Evolutionary conservation across 352 stramenopile species (phyloP), one percentile per base, ranked within the genome.

Genomic region (Phytophthora gonapodyides): DNA sequence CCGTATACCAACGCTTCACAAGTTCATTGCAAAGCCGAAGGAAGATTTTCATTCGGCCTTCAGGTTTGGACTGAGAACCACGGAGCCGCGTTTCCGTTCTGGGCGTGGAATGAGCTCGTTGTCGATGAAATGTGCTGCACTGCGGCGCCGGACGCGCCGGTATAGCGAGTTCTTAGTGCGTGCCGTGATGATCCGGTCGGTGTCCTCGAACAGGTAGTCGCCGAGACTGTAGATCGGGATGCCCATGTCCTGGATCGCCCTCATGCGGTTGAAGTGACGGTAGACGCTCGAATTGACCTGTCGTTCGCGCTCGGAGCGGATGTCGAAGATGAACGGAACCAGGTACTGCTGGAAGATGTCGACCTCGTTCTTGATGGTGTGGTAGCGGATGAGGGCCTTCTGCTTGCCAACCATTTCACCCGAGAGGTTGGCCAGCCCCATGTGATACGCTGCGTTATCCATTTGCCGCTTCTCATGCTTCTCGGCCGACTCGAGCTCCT

Each of bases 331-430:
- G 33, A 89, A 91, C 5, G 78, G 80, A 41, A 87, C 75, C 13
- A 92, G 53, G 56, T 79, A 76, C 57, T 93, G 80, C 61, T 94
- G 84, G 64, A 91, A 89, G 51, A 89, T 87, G 40, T 90, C 81
- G 40, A 92, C 70, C 38, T 94, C 82, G 63, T 91, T 88, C 64
- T 89, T 87, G 31, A 92, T 65, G 2, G 78, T 84, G 40, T 86
- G 71, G 49, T 85, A 88, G 10, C 75, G 80, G 30, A 91, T 80
- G 15, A 82, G 48, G 17, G 76, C 54, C 48, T 84, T 84, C 43
- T 92, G 82, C 48, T 69, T 61, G 11, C 62, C 49, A 19, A 93
- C 72, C 27, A 77, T 75, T 19, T 84, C 71, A 12, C 72, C 54
- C 2, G 82, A 83, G 38, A 94, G 73, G 30, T 87, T 83, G n/a